Evolutionary conservation across 805 yeast species (phyloP), one percentile per base, ranked within the genome.

Genomic region (Metschnikowia lunata): DNA sequence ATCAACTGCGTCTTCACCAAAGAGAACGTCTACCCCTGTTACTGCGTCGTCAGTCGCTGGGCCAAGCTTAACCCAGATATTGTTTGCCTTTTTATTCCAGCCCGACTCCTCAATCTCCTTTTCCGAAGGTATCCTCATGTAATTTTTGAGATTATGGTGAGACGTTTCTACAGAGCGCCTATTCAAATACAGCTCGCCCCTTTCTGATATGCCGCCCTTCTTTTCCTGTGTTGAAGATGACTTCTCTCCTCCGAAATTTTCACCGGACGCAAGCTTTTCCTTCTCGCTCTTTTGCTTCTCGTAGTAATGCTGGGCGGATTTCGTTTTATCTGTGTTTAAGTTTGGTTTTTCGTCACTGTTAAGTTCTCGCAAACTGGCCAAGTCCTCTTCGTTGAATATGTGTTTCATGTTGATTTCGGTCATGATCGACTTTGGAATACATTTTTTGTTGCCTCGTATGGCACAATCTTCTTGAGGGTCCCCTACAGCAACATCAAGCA

Each of bases 1-100:
- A 41, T 88, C 96, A 3, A 76, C 79, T 1, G 86, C 83, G 50
- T 82, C 87, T 2, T 61, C 58, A 1, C 95, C 95, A 66, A 80
- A 89, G 30, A 90, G 63, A 1, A 88, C 72, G 50, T 85, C 88
- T 10, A 88, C 54, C 2, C 75, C 86, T 7, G 80, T 75, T 7
- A 83, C 60, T 1, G 80, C 68, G 9, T 58, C 52, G 26, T 61
- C 60, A 27, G 58, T 54, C 32, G 61, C 70, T 5, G 56, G 45
- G 6, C 80, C 88, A 40, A 68, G 68, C 49, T 77, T 76, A 28
- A 78, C 67, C 90, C 89, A 85, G 11, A 85, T 55, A 8, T 85
- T 84, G 51, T 68, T 53, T 5, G 67, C 57, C 42, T 67, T 69
- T 26, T 64, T 57, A 14, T 50, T 61, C 86, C 86, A 81, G 11